Conservation (phyloP, 306 rosid species). For the Albizia julibrissin region DNA sequence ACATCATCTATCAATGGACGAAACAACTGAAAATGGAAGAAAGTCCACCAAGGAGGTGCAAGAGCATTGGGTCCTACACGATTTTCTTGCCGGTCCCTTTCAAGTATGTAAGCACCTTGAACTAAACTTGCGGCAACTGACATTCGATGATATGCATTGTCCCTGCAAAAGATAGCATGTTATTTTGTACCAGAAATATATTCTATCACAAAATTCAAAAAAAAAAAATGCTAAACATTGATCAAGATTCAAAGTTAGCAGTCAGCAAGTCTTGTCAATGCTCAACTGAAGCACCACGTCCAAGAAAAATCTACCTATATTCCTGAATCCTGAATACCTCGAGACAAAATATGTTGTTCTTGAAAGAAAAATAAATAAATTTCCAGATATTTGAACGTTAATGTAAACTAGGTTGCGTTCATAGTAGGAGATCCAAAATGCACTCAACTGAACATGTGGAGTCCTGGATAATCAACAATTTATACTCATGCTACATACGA, state of each 20-base stretch:
- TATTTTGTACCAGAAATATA: conserved; percentile 18
- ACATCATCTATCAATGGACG: conserved; percentile 72
- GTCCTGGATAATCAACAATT: not conserved
- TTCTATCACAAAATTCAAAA: conserved; percentile 6
- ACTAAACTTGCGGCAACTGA: conserved; percentile 94
- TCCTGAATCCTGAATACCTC: not conserved
- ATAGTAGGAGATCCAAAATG: not conserved
- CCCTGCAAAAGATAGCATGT: conserved; percentile 50
- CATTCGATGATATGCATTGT: conserved; percentile 60
- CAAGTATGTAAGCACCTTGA: conserved; percentile 79
- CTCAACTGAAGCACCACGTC: conserved; percentile 1
- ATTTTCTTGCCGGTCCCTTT: conserved; percentile 72
- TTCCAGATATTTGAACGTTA: not conserved
- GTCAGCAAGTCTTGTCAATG: conserved; percentile 12
- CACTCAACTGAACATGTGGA: not conserved
- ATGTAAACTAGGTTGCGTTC: conserved; percentile 3
- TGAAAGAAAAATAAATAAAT: not conserved
- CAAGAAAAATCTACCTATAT: conserved; percentile 5
- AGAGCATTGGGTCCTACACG: conserved; percentile 70
- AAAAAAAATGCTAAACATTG: conserved; percentile 4
- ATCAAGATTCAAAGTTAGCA: not conserved
- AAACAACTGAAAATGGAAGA: conserved; percentile 73
- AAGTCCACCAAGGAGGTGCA: conserved; percentile 87
- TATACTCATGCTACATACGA: not conserved
- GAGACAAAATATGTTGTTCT: not conserved